These are phyloP conservation scores for Hansenula anomala DNA, from an alignment of 1,139 yeast species.

Conservation along the genomic window DNA sequence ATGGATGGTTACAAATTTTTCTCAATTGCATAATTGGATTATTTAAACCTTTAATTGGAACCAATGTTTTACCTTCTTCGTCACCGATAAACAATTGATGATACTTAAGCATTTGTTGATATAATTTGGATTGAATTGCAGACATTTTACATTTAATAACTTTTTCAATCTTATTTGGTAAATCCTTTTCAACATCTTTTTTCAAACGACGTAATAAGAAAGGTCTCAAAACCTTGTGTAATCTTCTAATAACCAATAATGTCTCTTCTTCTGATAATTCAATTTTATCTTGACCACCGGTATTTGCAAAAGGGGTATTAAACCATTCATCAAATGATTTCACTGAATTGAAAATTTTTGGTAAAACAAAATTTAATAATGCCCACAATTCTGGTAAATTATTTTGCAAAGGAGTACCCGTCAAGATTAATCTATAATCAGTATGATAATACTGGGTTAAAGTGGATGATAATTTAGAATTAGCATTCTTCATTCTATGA, in stretches of 20 bases:
- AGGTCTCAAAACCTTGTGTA: slow-evolving; percentile 94
- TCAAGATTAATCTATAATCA: slow-evolving; percentile 71
- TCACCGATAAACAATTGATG: slow-evolving; percentile 64
- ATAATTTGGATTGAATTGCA: slow-evolving; percentile 74
- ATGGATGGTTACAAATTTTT: slow-evolving; percentile 96
- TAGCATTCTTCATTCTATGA: slow-evolving; percentile 80
- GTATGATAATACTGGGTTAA: slow-evolving; percentile 70
- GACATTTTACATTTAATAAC: slow-evolving; percentile 95
- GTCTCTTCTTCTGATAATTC: slow-evolving; percentile 91
- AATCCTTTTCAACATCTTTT: slow-evolving; percentile 94
- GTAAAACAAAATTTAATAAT: slow-evolving; percentile 68
- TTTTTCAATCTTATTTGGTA: slow-evolving; percentile 93
- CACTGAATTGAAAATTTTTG: slow-evolving; percentile 77
- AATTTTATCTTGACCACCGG: slow-evolving; percentile 77
- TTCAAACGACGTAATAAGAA: slow-evolving; percentile 90
- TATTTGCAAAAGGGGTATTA: slow-evolving; percentile 78
- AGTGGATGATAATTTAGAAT: slow-evolving; percentile 67
- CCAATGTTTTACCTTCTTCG: slow-evolving; percentile 35
- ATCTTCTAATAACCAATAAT: slow-evolving; percentile 85
- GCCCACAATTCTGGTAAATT: slow-evolving; percentile 87
- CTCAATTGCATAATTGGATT: slow-evolving; percentile 94
- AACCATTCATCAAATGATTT: slow-evolving; percentile 89
- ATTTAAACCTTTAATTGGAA: slow-evolving; percentile 77
- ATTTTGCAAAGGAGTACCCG: slow-evolving; percentile 87
- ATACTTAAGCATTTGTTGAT: slow-evolving; percentile 71